phyloP scores from a whole-genome alignment of 305 asterid genomes.

The Fraxinus paxiana region DNA sequence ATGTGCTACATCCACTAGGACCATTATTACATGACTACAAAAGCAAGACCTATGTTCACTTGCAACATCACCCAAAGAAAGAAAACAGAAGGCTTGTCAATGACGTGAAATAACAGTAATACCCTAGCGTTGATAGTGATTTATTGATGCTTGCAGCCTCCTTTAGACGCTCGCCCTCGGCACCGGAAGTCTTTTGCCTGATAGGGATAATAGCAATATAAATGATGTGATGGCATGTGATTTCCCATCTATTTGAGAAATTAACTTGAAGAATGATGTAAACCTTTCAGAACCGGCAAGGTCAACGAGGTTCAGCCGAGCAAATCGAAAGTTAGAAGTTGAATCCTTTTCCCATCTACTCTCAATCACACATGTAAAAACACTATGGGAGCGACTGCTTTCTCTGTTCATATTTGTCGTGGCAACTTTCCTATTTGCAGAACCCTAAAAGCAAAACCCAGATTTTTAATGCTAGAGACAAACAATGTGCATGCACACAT shows the following conservation, averaged over 20 bases:
- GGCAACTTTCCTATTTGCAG: slow-evolving; percentile 87
- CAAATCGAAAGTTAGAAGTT: slow-evolving; percentile 72
- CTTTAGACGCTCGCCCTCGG: slow-evolving; percentile 95
- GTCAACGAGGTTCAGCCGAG: slow-evolving; percentile 94
- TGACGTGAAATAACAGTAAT: slow-evolving; percentile 23
- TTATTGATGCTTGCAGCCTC: slow-evolving; percentile 93
- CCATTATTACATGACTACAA: slow-evolving; percentile 94
- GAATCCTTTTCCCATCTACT: slow-evolving; percentile 96
- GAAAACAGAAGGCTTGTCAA: neutral
- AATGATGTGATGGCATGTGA: slow-evolving; percentile 9
- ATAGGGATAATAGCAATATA: slow-evolving; percentile 21
- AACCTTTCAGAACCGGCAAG: slow-evolving; percentile 99
- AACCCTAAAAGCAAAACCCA: slow-evolving; percentile 53
- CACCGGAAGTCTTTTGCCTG: slow-evolving; percentile 97
- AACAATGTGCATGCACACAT: slow-evolving; percentile 1
- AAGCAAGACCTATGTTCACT: slow-evolving; percentile 13
- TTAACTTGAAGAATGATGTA: slow-evolving; percentile 11
- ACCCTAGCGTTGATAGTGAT: slow-evolving; percentile 94
- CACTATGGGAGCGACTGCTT: slow-evolving; percentile 99
- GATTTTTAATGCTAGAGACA: slow-evolving; percentile 15
- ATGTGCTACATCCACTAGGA: slow-evolving; percentile 86
- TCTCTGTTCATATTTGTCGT: slow-evolving; percentile 98
- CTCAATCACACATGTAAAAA: slow-evolving; percentile 94
- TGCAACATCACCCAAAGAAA: slow-evolving; percentile 19
- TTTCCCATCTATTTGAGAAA: neutral